Percentiles rank a stretch among this genome's conserved stretches.
Conservation (phyloP, 2,329 filamentous ascomycete species). For the Microcera coccophila region DNA sequence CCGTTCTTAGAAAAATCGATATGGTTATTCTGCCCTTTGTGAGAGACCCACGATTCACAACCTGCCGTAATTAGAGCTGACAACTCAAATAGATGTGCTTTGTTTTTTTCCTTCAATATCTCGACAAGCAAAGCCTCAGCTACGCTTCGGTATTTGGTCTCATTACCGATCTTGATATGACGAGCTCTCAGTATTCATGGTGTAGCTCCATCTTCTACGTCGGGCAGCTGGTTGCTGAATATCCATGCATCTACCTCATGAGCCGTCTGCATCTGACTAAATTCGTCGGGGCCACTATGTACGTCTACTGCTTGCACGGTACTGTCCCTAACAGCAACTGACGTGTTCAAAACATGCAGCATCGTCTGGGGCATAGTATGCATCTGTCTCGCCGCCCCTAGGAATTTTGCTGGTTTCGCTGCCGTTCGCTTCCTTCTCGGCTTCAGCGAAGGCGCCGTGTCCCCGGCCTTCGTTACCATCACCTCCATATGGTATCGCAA, state of each 20-base stretch:
- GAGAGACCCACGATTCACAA: too few species aligned
- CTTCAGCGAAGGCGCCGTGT: not conserved
- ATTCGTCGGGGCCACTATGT: conserved; percentile 47
- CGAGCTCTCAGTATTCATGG: conserved; percentile 47
- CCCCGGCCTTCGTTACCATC: conserved; percentile 3
- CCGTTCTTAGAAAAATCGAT: conserved; percentile 33
- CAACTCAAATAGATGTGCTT: conserved; percentile 30
- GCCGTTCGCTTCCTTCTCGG: conserved; percentile 2
- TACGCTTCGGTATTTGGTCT: conserved; percentile 47
- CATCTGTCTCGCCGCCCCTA: conserved; percentile 23
- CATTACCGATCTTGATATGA: conserved; percentile 42
- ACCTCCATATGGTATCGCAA: conserved; percentile 3
- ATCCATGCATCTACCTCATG: conserved; percentile 51
- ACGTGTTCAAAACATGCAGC: conserved; percentile 12
- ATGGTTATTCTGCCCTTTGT: conserved; percentile 30
- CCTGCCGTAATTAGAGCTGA: not conserved
- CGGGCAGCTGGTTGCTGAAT: conserved; percentile 44
- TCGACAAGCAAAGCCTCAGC: conserved; percentile 48
- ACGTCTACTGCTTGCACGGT: conserved; percentile 10
- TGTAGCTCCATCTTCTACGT: conserved; percentile 44
- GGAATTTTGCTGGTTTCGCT: not conserved
- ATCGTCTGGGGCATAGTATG: conserved; percentile 42
- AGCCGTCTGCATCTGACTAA: conserved; percentile 45
- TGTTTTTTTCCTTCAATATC: conserved; percentile 42
- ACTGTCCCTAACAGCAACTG: too few species aligned